These are phyloP conservation scores for Geranium brycei DNA, from an alignment of 345 rosid genomes.

Conservation along the genomic window DNA sequence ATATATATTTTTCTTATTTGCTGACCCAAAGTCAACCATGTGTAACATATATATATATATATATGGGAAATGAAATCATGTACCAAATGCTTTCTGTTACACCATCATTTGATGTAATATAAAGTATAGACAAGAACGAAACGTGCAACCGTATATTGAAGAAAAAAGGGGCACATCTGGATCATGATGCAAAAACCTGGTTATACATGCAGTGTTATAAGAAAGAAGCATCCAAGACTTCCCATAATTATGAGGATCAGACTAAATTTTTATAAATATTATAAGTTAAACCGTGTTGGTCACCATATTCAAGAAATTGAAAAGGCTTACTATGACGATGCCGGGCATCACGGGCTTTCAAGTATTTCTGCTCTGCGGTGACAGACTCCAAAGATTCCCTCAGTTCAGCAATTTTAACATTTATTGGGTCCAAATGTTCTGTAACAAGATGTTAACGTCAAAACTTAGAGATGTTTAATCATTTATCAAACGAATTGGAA, in stretches of 20 bases:
- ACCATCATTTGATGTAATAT: not conserved
- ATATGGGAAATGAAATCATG: not conserved
- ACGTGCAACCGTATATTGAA: too few relatives aligned
- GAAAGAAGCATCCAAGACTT: too few relatives aligned
- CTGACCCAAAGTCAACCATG: too few relatives aligned
- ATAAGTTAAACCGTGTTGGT: not conserved
- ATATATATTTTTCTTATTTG: too few relatives aligned
- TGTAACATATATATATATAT: too few relatives aligned
- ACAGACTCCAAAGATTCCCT: slow-evolving; percentile 91
- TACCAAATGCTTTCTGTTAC: not conserved
- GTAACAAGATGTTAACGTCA: slow-evolving; percentile 4
- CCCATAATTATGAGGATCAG: too few relatives aligned
- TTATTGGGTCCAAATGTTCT: slow-evolving; percentile 92
- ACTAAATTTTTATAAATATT: too few relatives aligned
- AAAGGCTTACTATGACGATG: slow-evolving; percentile 73
- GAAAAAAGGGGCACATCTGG: too few relatives aligned
- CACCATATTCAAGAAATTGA: not conserved
- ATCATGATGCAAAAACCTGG: too few relatives aligned
- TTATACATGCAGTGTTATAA: too few relatives aligned
- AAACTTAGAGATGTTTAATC: not conserved
- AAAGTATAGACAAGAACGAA: too few relatives aligned
- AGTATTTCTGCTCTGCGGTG: slow-evolving; percentile 80
- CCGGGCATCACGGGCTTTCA: slow-evolving; percentile 85
- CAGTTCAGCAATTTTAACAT: slow-evolving; percentile 88
- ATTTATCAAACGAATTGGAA: not conserved